Conservation (phyloP, 257 asterid genomes). For the Paraleonurus japonicus region DNA sequence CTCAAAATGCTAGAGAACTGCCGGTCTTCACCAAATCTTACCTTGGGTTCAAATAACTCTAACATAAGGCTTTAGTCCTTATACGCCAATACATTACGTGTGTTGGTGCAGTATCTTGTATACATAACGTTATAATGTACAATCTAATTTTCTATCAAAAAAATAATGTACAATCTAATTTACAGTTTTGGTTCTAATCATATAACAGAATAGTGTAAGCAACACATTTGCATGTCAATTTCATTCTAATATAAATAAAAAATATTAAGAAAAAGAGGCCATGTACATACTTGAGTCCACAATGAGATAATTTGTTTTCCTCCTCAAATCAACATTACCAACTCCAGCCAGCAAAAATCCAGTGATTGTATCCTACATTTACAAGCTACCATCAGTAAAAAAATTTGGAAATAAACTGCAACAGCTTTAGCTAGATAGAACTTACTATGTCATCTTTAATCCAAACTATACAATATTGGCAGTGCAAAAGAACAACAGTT, state of each 20-base stretch:
- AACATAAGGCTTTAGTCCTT: neutral
- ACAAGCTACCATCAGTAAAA: constrained; percentile 17
- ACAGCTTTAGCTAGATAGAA: neutral
- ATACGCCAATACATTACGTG: neutral
- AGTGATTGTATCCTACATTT: constrained; percentile 75
- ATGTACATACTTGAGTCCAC: constrained; percentile 81
- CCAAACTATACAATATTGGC: neutral
- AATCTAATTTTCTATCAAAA: too few species aligned
- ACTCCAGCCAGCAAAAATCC: constrained; percentile 97
- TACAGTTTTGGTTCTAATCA: neutral
- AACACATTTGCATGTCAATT: neutral
- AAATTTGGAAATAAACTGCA: neutral
- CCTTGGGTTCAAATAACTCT: neutral
- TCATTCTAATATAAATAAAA: neutral
- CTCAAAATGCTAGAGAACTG: neutral
- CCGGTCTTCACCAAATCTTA: neutral
- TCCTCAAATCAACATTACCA: constrained; percentile 95
- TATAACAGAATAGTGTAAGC: neutral
- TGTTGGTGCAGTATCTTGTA: neutral
- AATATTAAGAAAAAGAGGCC: constrained; percentile 16
- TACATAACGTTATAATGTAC: neutral
- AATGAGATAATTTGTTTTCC: constrained; percentile 85
- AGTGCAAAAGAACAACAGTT: neutral
- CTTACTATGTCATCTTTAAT: neutral
- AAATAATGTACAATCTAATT: neutral